Percentiles rank a stretch among this genome's conserved stretches.
phyloP scores from a whole-genome alignment of 2,329 filamentous ascomycete genomes.

The Paecilomyces formosus region DNA sequence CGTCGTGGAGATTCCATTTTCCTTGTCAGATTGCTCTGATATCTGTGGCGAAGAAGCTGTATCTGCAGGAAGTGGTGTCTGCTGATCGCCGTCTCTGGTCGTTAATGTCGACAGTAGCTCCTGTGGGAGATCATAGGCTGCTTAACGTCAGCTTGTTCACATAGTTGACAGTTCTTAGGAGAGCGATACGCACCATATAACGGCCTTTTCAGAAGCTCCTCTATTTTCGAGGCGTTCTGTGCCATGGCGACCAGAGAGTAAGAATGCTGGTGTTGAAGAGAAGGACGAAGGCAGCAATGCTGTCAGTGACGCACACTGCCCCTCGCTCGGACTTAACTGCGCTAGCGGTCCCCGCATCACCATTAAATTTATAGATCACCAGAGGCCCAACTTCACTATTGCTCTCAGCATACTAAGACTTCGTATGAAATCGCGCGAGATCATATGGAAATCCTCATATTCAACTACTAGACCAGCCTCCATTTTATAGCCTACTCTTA shows the following conservation, averaged over 20 bases:
- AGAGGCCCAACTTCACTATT: neutral
- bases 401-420: too few relatives aligned
- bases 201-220: slow-evolving; percentile 40
- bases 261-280: neutral
- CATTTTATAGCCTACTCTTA: neutral
- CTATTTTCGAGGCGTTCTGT: slow-evolving; percentile 12
- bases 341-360: neutral
- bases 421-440: too few relatives aligned
- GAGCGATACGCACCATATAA: slow-evolving; percentile 38
- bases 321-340: neutral
- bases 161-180: neutral
- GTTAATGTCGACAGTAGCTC: slow-evolving; percentile 64
- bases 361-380: neutral
- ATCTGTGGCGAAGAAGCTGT: slow-evolving; percentile 15
- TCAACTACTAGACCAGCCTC: neutral
- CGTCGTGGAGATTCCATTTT: slow-evolving; percentile 42
- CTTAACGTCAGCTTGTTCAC: slow-evolving; percentile 11
- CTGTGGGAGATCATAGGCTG: slow-evolving; percentile 75
- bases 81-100: slow-evolving; percentile 43
- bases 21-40: slow-evolving; percentile 27
- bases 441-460: too few relatives aligned
- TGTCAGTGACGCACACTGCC: neutral
- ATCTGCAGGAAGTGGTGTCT: slow-evolving; percentile 15
- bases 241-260: neutral
- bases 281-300: neutral